A percentile compares a stretch with the other conserved stretches of the same genome.
Conservation (phyloP, 73 alveolate genomes). For the Paramecium primaurelia region DNA sequence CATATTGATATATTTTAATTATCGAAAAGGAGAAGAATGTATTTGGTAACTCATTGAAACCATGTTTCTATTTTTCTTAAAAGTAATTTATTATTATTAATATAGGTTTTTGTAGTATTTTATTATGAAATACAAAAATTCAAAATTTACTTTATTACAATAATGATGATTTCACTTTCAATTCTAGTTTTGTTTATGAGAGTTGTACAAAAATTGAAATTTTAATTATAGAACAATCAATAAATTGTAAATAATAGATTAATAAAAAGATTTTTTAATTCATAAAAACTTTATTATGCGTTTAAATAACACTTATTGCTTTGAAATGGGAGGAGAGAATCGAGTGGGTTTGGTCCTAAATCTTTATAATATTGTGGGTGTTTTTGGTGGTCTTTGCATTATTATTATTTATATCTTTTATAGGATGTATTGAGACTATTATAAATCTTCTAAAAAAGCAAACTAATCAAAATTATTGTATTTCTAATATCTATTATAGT, state of each 20-base stretch:
- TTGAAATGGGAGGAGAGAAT: constrained; percentile 26
- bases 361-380: constrained; percentile 10
- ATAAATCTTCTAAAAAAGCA: not conserved
- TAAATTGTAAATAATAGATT: not conserved
- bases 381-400: not conserved
- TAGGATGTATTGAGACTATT: not conserved
- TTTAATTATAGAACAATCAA: not conserved
- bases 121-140: constrained; percentile 31
- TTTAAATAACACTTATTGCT: not conserved
- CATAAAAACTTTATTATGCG: not conserved
- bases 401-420: not conserved
- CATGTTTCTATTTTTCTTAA: constrained; percentile 42
- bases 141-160: constrained; percentile 24
- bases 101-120: constrained; percentile 24
- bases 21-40: constrained; percentile 44
- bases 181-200: not conserved
- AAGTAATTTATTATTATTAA: not conserved
- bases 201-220: not conserved
- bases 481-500: not conserved
- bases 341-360: constrained; percentile 3
- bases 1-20: constrained; percentile 11
- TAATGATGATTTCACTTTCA: constrained; percentile 9
- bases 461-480: not conserved
- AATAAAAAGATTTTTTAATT: not conserved
- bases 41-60: constrained; percentile 36